Conservation (phyloP, 2,329 filamentous ascomycete genomes). For the Nemania sp. region DNA sequence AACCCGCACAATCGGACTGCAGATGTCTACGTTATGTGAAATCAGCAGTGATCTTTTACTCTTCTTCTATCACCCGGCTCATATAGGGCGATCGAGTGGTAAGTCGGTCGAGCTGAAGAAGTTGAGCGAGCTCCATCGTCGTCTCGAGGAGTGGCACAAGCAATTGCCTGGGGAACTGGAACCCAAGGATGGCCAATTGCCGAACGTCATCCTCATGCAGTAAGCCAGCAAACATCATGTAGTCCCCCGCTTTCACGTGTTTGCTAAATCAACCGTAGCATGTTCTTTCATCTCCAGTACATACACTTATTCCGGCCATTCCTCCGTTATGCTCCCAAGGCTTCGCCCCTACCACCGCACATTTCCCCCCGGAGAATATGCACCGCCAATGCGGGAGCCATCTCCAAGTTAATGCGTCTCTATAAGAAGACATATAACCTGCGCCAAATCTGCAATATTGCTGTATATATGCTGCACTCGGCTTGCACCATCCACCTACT, state of each 20-base stretch:
- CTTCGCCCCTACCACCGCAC: constrained; percentile 81
- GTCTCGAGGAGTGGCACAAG: constrained; percentile 87
- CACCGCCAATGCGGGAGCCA: constrained; percentile 83
- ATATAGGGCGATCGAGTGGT: constrained; percentile 65
- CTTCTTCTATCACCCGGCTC: constrained; percentile 86
- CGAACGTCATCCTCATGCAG: constrained; percentile 81
- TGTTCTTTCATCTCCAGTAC: constrained; percentile 96
- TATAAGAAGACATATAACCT: constrained; percentile 93
- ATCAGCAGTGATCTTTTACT: constrained; percentile 90
- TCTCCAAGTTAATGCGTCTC: constrained; percentile 90
- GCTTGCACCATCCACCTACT: constrained; percentile 94
- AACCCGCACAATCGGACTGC: constrained; percentile 79
- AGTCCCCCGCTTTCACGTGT: neutral
- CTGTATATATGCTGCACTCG: constrained; percentile 92
- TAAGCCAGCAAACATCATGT: constrained; percentile 56
- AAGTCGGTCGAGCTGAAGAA: constrained; percentile 89
- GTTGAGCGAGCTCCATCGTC: constrained; percentile 86
- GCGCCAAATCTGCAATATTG: constrained; percentile 93
- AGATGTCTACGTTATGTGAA: constrained; percentile 83
- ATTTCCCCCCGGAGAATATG: constrained; percentile 91
- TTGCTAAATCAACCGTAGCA: constrained; percentile 57
- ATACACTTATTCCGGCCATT: constrained; percentile 96
- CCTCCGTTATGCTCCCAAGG: constrained; percentile 81
- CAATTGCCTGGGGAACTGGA: constrained; percentile 85
- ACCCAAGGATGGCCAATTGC: constrained; percentile 84